Base-by-base conservation (phyloP, 768 basidiomycete genomes). In the Sarcodon aspratus region DNA sequence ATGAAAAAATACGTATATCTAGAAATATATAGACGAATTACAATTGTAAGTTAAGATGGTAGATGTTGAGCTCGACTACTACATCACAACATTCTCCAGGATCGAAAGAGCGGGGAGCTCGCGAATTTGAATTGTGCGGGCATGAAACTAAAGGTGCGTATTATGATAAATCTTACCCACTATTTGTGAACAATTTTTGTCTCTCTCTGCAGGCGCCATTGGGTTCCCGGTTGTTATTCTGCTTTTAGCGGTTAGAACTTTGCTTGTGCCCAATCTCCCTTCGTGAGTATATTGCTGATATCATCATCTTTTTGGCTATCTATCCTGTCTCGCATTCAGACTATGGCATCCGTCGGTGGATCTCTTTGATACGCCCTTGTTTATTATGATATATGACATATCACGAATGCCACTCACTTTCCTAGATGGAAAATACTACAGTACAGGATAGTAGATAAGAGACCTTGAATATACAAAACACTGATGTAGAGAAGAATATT, bases 161-260 rank as follows among this genome's bases (percentile, higher is more conserved):
- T 33, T 12, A 0, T 9, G 13, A 32, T 33, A 4, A 6, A n/a
- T 36, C 17, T 47, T 43, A 40, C n/a, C 15, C 43, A 13, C 48
- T 31, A 13, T 32, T 32, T 33, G 11, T 48, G 40, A 32, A 36
- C 35, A 21, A 31, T 31, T 48, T 17, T 37, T 35, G 40, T 9
- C 7, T 27, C 49, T 44, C 8, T n/a, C 36, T 49, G 7, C 10
- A 82, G 92, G 87, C 37, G 91, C 90, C 4, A 91, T 95, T 51
- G 90, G 84, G 0, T 96, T 96, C 62, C 91, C 93, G 0, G 73
- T 95, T 46, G 78, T 96, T 57, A 93, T 95, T 58, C 76, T 88
- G 61, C 63, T 89, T 36, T 73, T 96, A 11, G 71, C 93, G 0
- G 52, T 93, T 10, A 75, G 93, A 44, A 72, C 78, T 21, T 67